Conservation (phyloP, 2,329 filamentous ascomycete genomes). For the Calonectria multiphialidica region DNA sequence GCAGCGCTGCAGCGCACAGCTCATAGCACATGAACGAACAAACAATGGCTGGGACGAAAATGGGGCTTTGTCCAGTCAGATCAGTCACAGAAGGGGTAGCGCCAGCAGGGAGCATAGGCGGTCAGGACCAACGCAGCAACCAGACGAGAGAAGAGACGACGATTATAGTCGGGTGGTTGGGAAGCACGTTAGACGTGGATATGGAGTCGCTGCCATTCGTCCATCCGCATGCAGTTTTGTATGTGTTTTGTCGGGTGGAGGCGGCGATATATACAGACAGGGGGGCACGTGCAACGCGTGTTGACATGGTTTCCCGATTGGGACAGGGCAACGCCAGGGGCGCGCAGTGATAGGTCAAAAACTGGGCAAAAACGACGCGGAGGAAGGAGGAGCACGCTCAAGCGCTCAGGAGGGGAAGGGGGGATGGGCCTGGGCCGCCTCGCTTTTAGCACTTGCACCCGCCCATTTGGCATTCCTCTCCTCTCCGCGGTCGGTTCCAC, state of each 20-base stretch:
- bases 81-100: constrained; percentile 7
- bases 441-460: constrained; percentile 42
- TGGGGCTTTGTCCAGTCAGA: constrained; percentile 17
- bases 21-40: constrained; percentile 17
- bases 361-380: constrained; percentile 41
- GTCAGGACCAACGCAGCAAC: constrained; percentile 17
- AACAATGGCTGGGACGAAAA: constrained; percentile 22
- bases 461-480: constrained; percentile 42
- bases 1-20: constrained; percentile 18
- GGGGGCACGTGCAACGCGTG: constrained; percentile 47
- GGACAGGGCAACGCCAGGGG: constrained; percentile 42
- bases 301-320: constrained; percentile 51
- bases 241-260: constrained; percentile 27
- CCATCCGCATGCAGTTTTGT: constrained; percentile 25
- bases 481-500: constrained; percentile 29
- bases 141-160: constrained; percentile 18
- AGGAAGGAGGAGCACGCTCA: constrained; percentile 37
- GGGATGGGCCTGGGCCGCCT: constrained; percentile 37
- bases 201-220: constrained; percentile 19
- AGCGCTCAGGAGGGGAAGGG: constrained; percentile 26
- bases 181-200: constrained; percentile 22
- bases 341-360: constrained; percentile 49
- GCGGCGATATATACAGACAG: constrained; percentile 35
- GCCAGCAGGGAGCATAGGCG: constrained; percentile 18
- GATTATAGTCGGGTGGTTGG: constrained; percentile 25